A percentile compares a stretch with the other conserved stretches of the same genome.
Conservation (phyloP, 1,284 basidiomycete species). For the Puccinia triticina region DNA sequence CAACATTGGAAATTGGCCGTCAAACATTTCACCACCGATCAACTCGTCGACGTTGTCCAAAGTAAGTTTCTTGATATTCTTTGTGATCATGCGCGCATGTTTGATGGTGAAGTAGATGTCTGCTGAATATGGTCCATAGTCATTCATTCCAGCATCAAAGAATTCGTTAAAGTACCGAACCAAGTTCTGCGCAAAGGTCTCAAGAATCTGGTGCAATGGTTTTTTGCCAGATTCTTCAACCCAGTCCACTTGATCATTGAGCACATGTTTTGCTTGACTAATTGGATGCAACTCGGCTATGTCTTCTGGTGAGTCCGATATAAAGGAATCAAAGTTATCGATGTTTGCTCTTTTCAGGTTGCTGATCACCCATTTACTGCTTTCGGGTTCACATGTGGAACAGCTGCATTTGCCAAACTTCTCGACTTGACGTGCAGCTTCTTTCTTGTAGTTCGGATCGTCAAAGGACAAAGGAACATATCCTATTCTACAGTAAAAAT, state of each 20-base stretch:
- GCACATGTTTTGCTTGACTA: too few relatives aligned
- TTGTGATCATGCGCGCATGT: not conserved
- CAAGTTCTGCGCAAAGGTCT: not conserved
- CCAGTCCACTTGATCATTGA: not conserved
- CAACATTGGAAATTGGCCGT: not conserved
- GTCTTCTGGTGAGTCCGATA: not conserved
- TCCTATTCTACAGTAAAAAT: not conserved
- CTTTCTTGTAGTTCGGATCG: constrained; percentile 11
- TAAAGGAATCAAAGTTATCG: not conserved
- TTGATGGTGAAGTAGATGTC: not conserved
- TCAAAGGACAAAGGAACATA: constrained; percentile 24
- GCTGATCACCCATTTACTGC: not conserved
- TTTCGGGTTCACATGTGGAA: too few relatives aligned
- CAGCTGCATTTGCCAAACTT: constrained; percentile 6
- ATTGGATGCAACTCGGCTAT: not conserved
- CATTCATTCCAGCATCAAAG: not conserved
- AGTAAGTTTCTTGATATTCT: not conserved
- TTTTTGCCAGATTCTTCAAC: not conserved
- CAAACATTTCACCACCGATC: not conserved
- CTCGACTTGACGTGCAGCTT: constrained; percentile 6
- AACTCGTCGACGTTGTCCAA: not conserved
- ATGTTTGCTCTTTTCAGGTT: not conserved
- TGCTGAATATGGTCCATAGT: not conserved
- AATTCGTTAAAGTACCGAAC: not conserved
- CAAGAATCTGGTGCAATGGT: too few relatives aligned